These are phyloP conservation scores for Trichophyton schoenleinii DNA, from an alignment of 2,329 filamentous ascomycete genomes.

Conservation along the genomic window DNA sequence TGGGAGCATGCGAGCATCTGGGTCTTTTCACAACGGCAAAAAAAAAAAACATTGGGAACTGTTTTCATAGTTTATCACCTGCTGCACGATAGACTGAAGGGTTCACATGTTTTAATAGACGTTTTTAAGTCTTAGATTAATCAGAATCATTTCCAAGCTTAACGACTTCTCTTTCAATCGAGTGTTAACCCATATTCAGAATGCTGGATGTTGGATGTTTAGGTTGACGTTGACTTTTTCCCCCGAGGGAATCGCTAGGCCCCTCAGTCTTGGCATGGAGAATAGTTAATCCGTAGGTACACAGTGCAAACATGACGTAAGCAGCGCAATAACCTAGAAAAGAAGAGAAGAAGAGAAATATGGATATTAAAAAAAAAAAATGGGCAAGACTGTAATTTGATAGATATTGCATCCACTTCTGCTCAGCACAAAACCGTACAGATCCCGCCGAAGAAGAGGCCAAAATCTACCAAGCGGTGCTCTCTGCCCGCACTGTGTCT, in stretches of 20 bases:
- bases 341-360: not conserved
- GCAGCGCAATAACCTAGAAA: not conserved
- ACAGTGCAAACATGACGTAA: not conserved
- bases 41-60: not conserved
- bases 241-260: not conserved
- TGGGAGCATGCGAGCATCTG: not conserved
- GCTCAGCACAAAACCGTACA: no score
- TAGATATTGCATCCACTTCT: no score
- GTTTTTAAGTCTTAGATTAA: not conserved
- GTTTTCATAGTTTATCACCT: conserved; percentile 1
- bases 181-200: not conserved
- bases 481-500: not conserved
- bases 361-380: not conserved
- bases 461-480: not conserved
- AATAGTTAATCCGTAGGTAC: not conserved
- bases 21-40: not conserved
- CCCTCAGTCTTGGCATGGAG: not conserved
- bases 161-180: not conserved
- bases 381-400: no score
- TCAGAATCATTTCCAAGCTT: not conserved
- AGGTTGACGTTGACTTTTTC: not conserved
- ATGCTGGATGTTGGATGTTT: not conserved
- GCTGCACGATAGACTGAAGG: not conserved
- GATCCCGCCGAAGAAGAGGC: no score
- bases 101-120: not conserved